Base-by-base conservation (phyloP, 345 rosid genomes). In the Tarenaya hassleriana region DNA sequence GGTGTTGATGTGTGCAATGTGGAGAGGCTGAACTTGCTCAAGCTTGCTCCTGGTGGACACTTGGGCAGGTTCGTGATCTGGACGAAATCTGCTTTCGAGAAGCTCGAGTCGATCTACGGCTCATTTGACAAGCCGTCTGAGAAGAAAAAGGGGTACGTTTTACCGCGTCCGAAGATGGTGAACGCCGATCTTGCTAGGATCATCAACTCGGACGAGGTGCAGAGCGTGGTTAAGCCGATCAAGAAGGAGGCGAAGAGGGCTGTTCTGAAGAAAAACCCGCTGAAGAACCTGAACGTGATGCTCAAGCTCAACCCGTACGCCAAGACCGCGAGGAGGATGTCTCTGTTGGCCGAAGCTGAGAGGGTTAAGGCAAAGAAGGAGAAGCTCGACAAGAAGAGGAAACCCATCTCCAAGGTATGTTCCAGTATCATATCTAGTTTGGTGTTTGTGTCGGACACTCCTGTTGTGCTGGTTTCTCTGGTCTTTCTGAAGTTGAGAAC, bases 11-110 rank as follows among this genome's bases (percentile, higher is more conserved):
- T 94, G 0, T 86, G 84, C 7, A 91, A 86, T n/a, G 97, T 88
- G 1, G 94, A 83, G 56, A 73, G 99, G 50, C 77, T 94, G 17
- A 88, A 76, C 50, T 71, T 94, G 49, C 51, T 88, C 69, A 94
- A 86, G 70, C 79, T 94, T 4, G 97, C 99, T 7, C 99, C 99
- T 1, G 99, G 99, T 62, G 99, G 99, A 7, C 99, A 94, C 56
- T 75, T 94, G 0, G 99, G 99, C 0, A 62, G 99, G 38, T 86
- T 94, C 15, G 82, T 94, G 32, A 76, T 94, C 44, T 94, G 99
- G 99, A 94, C 99, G 3, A 88, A 88, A 27, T 78, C 91, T 1
- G 99, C 99, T 5, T 80, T 88, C 4, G 97, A 94, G 76, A 94
- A 80, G 80, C 82, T 94, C 2, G 99, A 88, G 47, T 66, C 85